Base-by-base conservation (phyloP, 148 eudicot species). In the Hydrangea macrophylla region DNA sequence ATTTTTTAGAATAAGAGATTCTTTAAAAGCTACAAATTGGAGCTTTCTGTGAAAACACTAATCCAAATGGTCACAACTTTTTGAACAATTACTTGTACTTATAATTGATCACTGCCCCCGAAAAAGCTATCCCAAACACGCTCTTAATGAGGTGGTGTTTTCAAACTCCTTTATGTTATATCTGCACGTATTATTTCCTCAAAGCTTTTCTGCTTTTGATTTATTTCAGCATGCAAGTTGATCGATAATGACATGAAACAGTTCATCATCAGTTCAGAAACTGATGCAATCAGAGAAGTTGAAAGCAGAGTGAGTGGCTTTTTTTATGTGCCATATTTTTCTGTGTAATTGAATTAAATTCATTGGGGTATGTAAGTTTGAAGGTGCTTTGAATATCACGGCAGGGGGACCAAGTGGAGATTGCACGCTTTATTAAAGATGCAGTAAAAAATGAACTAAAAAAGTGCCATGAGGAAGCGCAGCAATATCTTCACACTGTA, bases 391-490 rank as follows among this genome's bases (percentile, higher is more conserved):
- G 4, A 67, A 51, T 61, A 70, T 8, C 50, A 18, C 45, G 55
- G 37, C 67, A 94, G 97, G 97, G 98, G 57, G 98, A 94, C 65
- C 98, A 85, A 69, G 97, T 90, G 74, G 96, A 88, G 84, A 73
- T 79, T 76, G 98, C 92, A 26, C 89, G 88, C 39, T 78, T 76
- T 64, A 85, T 86, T 73, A 85, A 76, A 71, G 91, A 87, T 25
- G 64, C 72, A 31, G 95, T 94, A 68, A 79, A 81, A 70, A 75
- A 72, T 54, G 91, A 90, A 56, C 83, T 94, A 68, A 79, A 78
- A 65, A 90, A 65, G 68, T 94, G 86, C 78, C 53, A 82, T 51
- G 91, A 85, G 58, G 97, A 94, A 84, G 96, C 92, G 28, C 86
- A 83, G 73, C 60, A 69, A 35, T 65, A 40, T 76, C 84, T 88